Conservation (phyloP, 2,329 filamentous ascomycete species). For the Teratosphaeria viscida region DNA sequence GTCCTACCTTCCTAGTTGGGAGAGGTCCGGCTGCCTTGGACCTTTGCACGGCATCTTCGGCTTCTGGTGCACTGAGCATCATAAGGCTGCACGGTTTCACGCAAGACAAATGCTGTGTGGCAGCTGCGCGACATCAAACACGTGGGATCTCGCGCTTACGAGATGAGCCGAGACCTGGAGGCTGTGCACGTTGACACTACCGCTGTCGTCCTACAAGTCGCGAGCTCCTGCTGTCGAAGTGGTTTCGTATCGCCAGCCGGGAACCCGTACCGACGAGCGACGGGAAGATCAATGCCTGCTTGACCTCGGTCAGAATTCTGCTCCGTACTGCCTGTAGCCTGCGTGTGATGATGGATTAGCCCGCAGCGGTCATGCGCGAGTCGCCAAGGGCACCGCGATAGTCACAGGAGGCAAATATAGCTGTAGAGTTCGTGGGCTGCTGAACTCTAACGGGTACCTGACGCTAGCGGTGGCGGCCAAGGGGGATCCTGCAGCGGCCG, state of each 20-base stretch:
- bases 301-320: not conserved
- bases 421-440: not conserved
- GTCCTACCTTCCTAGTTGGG: not conserved
- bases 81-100: not conserved
- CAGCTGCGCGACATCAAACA: not conserved
- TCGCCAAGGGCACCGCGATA: not conserved
- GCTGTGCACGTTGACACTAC: not conserved
- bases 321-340: not conserved
- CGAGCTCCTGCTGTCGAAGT: not conserved
- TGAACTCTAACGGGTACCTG: not conserved
- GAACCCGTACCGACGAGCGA: no score
- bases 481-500: not conserved
- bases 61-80: not conserved
- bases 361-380: not conserved
- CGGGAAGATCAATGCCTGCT: not conserved
- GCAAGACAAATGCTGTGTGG: not conserved
- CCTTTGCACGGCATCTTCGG: not conserved
- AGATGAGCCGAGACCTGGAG: not conserved
- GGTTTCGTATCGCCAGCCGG: not conserved
- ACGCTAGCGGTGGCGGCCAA: not conserved
- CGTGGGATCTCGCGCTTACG: not conserved
- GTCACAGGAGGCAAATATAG: not conserved
- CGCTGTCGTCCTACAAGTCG: not conserved
- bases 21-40: not conserved
- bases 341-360: not conserved